phyloP scores from a whole-genome alignment of 257 asterid genomes.

The Rauvolfia tetraphylla region DNA sequence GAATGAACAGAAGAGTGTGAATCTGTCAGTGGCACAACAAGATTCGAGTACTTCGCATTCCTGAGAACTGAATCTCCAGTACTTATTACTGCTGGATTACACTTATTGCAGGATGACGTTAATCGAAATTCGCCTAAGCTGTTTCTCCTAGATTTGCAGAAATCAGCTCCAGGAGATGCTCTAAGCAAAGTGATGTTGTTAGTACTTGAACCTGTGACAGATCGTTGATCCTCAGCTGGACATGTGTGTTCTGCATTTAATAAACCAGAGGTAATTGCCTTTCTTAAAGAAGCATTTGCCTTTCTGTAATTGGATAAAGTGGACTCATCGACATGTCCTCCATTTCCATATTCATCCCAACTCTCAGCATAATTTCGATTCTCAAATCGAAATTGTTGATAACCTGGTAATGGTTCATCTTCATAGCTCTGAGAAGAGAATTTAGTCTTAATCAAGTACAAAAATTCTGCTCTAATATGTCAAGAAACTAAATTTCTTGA shows the following conservation, averaged over 20 bases:
- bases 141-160: conserved; percentile 49
- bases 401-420: conserved; percentile 69
- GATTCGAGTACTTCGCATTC: conserved; percentile 48
- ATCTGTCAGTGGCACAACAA: conserved; percentile 64
- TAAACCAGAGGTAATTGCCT: conserved; percentile 27
- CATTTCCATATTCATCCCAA: conserved; percentile 50
- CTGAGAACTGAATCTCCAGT: conserved; percentile 39
- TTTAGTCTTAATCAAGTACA: conserved; percentile 10
- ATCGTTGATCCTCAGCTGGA: conserved; percentile 46
- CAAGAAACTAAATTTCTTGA: background rate
- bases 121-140: conserved; percentile 67
- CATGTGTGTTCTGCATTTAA: conserved; percentile 35
- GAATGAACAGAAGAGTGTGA: conserved; percentile 62
- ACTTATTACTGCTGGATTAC: conserved; percentile 55
- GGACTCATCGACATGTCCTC: conserved; percentile 37
- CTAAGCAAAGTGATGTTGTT: conserved; percentile 24
- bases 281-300: conserved; percentile 46
- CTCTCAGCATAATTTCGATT: conserved; percentile 44
- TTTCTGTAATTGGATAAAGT: conserved; percentile 44
- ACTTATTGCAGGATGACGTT: conserved; percentile 62
- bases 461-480: background rate
- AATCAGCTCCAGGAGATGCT: conserved; percentile 43
- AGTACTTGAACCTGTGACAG: conserved; percentile 38
- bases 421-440: conserved; percentile 64
- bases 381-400: conserved; percentile 46